phyloP scores from a whole-genome alignment of 2,329 filamentous ascomycete species.

The Xylariales sp. region DNA sequence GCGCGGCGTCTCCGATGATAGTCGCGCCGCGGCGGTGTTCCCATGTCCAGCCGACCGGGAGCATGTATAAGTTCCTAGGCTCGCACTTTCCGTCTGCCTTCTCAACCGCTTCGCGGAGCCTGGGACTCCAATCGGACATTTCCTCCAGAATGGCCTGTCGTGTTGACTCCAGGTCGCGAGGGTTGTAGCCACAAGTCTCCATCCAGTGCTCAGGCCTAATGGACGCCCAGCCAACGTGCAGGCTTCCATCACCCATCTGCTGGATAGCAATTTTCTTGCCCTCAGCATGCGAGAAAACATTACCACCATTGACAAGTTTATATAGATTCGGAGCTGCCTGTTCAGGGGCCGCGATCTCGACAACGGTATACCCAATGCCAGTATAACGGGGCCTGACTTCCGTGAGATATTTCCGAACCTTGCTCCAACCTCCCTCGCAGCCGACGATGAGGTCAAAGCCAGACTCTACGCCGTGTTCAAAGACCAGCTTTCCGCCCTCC shows the following conservation, averaged over 20 bases:
- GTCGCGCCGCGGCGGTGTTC: slow-evolving; percentile 43
- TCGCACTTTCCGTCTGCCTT: slow-evolving; percentile 34
- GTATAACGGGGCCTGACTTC: slow-evolving; percentile 38
- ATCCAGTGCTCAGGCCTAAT: slow-evolving; percentile 35
- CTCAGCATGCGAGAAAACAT: slow-evolving; percentile 38
- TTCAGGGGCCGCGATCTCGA: slow-evolving; percentile 37
- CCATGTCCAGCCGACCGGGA: slow-evolving; percentile 48
- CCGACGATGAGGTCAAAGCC: slow-evolving; percentile 36
- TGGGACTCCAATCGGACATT: slow-evolving; percentile 34
- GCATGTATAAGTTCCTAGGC: slow-evolving; percentile 44
- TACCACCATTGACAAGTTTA: slow-evolving; percentile 42
- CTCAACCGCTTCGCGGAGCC: slow-evolving; percentile 36
- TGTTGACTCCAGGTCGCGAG: slow-evolving; percentile 31
- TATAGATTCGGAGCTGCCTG: slow-evolving; percentile 36
- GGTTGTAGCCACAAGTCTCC: slow-evolving; percentile 37
- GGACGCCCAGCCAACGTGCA: slow-evolving; percentile 34
- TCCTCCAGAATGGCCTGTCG: slow-evolving; percentile 33
- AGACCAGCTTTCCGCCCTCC: slow-evolving; percentile 30
- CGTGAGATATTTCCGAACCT: slow-evolving; percentile 29
- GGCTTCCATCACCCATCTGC: slow-evolving; percentile 44
- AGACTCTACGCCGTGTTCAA: slow-evolving; percentile 27
- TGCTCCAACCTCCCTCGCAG: slow-evolving; percentile 33
- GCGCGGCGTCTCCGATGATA: slow-evolving; percentile 55
- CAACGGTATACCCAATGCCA: slow-evolving; percentile 38
- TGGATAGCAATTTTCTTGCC: slow-evolving; percentile 37